Conservation (phyloP, 2,329 filamentous ascomycete species). For the Nothopassalora personata region DNA sequence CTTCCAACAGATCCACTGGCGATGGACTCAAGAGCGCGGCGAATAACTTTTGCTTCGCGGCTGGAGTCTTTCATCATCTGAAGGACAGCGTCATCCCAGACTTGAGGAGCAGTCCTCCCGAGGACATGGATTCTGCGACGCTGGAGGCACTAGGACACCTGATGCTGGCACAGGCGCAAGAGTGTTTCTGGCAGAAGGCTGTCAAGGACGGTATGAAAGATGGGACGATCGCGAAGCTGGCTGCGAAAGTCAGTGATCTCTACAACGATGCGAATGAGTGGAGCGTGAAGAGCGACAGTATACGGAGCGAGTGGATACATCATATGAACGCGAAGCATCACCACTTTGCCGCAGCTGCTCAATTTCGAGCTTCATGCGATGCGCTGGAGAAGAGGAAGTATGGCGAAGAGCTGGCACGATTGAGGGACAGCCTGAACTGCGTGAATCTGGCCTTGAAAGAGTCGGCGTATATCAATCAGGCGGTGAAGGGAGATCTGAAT, state of each 20-base stretch:
- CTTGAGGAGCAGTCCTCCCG: slow-evolving; percentile 70
- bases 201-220: slow-evolving; percentile 93
- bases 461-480: slow-evolving; percentile 72
- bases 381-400: slow-evolving; percentile 91
- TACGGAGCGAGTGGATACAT: slow-evolving; percentile 95
- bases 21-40: slow-evolving; percentile 85
- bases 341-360: slow-evolving; percentile 91
- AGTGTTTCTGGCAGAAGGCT: slow-evolving; percentile 97
- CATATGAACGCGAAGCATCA: slow-evolving; percentile 96
- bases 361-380: slow-evolving; percentile 85
- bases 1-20: slow-evolving; percentile 67
- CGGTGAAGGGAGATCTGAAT: slow-evolving; percentile 75
- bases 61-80: slow-evolving; percentile 76
- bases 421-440: slow-evolving; percentile 76
- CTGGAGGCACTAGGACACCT: slow-evolving; percentile 78
- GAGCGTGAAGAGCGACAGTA: slow-evolving; percentile 79
- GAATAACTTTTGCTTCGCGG: slow-evolving; percentile 82
- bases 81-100: slow-evolving; percentile 74
- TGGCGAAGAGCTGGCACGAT: slow-evolving; percentile 85
- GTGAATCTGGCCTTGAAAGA: slow-evolving; percentile 84
- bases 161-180: slow-evolving; percentile 86
- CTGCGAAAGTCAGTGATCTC: slow-evolving; percentile 83
- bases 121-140: slow-evolving; percentile 90
- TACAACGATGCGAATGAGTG: slow-evolving; percentile 80
- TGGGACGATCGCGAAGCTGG: slow-evolving; percentile 82